Evolutionary conservation across 495 filamentous ascomycete genomes (phyloP), one percentile per base, ranked within the genome.

Genomic region (Daldinia childiae): DNA sequence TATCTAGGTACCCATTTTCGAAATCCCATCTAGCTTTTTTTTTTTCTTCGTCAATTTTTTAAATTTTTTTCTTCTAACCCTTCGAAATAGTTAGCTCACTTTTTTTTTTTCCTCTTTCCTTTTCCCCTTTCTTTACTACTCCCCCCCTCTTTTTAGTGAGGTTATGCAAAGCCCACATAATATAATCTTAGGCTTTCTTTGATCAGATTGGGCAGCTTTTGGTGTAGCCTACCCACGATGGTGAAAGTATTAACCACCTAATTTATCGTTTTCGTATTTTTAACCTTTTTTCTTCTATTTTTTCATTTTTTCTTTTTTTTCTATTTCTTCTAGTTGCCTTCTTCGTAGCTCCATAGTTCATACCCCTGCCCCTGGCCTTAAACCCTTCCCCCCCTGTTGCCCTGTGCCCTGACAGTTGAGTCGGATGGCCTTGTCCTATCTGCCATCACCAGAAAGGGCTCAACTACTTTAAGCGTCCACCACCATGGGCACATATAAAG

Each of bases 1-100:
- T 73, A 73, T 73, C 66, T 73, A 73, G 71, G 71, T 73, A 73
- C 71, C 71, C 71, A 73, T 66, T 27, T 61, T 69, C 50, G 29
- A 63, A 55, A 62, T 50, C 41, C 51, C 58, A 62, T 63, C 43
- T 68, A 68, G 59, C 48, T 17, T 24, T 24, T 14, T 62, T 58
- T 56, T 64, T 52, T 56, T 32, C 52, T 65, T 17, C 60, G 54
- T 50, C 17, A 19, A 15, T 29, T 63, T 29, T 24, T 51, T 30
- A 8, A n/a, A 30, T 54, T 54, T 30, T 52, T 14, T 32, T 52
- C 7, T 4, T 11, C 17, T 57, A 36, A 14, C 17, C 4, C 14
- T 57, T 57, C 17, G 14, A 34, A 36, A 32, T 19, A 36, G 14
- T 17, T 57, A 57, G 57, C 27, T 24, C 19, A 32, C 9, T 27